Evolutionary conservation across 805 yeast genomes (phyloP).

Genomic region (Hanseniaspora thailandica): DNA sequence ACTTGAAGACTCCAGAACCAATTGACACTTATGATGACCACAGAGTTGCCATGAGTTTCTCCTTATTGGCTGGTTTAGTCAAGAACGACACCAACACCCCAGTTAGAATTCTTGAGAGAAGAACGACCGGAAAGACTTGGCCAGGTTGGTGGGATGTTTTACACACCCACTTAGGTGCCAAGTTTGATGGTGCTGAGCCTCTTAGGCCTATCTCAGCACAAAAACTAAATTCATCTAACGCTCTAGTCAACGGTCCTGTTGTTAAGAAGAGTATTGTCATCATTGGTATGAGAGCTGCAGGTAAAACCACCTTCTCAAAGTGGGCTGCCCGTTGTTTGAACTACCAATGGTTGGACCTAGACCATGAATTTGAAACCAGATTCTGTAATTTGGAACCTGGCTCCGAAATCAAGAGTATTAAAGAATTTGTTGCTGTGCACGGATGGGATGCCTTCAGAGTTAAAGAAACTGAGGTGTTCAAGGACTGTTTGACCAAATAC

Average conservation of each 20-base stretch:
- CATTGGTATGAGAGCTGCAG: conserved; percentile 98
- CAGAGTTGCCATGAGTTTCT: conserved; percentile 95
- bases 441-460: conserved; percentile 87
- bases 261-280: conserved; percentile 45
- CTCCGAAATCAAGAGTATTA: conserved; percentile 34
- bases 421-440: conserved; percentile 44
- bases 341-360: conserved; percentile 63
- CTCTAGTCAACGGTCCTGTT: conserved; percentile 15
- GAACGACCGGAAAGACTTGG: conserved; percentile 96
- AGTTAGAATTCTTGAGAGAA: conserved; percentile 70
- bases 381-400: conserved; percentile 25
- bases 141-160: conserved; percentile 99
- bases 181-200: conserved; percentile 62
- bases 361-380: conserved; percentile 51
- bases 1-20: conserved; percentile 45
- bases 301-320: conserved; percentile 74
- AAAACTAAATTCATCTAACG: not conserved
- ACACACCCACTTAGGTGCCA: conserved; percentile 52
- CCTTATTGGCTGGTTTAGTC: conserved; percentile 69
- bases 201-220: conserved; percentile 17
- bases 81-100: conserved; percentile 32
- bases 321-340: conserved; percentile 66
- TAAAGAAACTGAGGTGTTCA: conserved; percentile 48
- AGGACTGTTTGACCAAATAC: conserved; percentile 31
- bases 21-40: conserved; percentile 84